Evolutionary conservation across 1,284 basidiomycete species (phyloP).

Genomic region (Pterulicium gracile): DNA sequence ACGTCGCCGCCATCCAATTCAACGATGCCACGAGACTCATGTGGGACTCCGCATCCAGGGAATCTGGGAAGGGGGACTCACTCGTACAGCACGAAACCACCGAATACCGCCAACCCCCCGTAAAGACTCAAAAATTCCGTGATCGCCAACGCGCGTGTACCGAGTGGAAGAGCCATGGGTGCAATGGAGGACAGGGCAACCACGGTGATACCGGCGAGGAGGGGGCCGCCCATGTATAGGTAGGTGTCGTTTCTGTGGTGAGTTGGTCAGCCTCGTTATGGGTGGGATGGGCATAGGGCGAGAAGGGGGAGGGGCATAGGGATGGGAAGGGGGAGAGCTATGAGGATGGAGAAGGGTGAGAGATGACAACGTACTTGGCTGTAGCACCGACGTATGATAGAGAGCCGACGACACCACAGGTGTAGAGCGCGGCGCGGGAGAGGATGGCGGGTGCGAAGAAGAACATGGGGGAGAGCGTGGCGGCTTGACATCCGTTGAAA

Average conservation of each 20-base stretch:
- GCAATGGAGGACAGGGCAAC: conserved; percentile 80
- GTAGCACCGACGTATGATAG: conserved; percentile 86
- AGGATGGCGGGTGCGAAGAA: conserved; percentile 82
- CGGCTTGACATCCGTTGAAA: conserved; percentile 82
- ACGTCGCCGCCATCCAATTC: no score
- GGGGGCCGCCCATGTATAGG: conserved; percentile 75
- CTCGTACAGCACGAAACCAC: conserved; percentile 84
- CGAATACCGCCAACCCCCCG: conserved; percentile 81
- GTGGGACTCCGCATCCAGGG: not conserved
- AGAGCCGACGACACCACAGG: conserved; percentile 74
- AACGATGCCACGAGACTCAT: no score
- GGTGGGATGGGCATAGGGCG: no score
- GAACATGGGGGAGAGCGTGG: conserved; percentile 74
- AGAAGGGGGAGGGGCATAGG: no score
- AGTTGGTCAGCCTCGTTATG: conserved; percentile 4
- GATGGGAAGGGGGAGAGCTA: no score
- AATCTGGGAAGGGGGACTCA: conserved; percentile 23
- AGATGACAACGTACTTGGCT: conserved; percentile 43
- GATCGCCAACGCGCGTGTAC: conserved; percentile 65
- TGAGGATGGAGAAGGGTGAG: not conserved
- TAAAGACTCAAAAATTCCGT: conserved; percentile 76
- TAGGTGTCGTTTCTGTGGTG: conserved; percentile 66
- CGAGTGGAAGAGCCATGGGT: conserved; percentile 79
- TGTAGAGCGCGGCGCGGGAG: conserved; percentile 85
- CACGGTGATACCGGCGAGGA: conserved; percentile 78